Evolutionary conservation across 306 rosid species (phyloP).

Genomic region (Vicia sativa): DNA sequence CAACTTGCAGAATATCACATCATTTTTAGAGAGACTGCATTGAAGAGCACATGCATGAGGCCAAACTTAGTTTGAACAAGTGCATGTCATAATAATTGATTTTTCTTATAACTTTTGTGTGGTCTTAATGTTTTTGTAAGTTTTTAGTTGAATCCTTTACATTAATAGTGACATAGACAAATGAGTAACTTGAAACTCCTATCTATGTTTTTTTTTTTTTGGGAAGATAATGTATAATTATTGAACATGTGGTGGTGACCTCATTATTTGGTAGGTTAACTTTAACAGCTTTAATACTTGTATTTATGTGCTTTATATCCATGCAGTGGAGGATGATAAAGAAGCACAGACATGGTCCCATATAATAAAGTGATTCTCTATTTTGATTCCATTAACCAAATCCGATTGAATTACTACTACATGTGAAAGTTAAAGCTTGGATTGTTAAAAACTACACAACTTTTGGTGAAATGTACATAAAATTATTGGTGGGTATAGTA

Average conservation of each 20-base stretch:
- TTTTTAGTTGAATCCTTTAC: neutral
- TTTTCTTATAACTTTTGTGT: neutral
- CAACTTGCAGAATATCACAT: neutral
- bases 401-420: neutral
- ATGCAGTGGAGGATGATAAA: neutral
- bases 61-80: neutral
- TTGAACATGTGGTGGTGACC: neutral
- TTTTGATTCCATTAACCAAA: neutral
- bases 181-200: neutral
- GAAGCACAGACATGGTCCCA: neutral
- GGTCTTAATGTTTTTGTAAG: neutral
- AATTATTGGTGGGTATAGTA: neutral
- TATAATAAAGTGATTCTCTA: neutral
- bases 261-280: neutral
- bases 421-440: neutral
- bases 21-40: neutral
- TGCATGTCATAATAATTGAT: neutral
- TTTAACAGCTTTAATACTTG: constrained; percentile 17
- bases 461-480: neutral
- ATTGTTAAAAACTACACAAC: neutral
- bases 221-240: neutral
- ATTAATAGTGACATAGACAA: neutral
- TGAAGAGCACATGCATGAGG: neutral
- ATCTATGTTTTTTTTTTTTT: neutral
- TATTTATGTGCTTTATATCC: neutral